Percentiles rank a stretch among this genome's conserved stretches.
Conservation (phyloP, 2,329 filamentous ascomycete species). For the Myriosclerotinia scirpicola region DNA sequence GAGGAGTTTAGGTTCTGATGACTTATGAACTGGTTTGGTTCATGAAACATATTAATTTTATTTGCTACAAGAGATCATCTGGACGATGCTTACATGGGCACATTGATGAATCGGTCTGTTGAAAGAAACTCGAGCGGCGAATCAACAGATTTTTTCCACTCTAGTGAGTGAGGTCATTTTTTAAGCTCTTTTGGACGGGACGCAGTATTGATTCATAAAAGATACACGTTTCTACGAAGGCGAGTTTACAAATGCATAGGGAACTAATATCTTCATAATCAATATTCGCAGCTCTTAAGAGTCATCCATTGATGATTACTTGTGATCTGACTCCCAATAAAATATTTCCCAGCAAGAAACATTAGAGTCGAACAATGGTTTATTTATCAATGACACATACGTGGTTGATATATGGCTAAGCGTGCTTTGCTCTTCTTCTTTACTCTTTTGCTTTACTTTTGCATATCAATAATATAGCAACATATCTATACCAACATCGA, state of each 20-base stretch:
- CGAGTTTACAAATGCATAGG: not conserved
- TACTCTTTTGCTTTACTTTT: not conserved
- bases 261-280: not conserved
- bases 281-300: not conserved
- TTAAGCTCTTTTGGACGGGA: not conserved
- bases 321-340: not conserved
- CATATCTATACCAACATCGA: not conserved
- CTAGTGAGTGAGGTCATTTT: not conserved
- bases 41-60: not conserved
- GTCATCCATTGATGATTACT: not conserved
- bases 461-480: not conserved
- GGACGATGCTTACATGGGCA: not conserved
- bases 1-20: conserved; percentile 20
- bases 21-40: conserved; percentile 15
- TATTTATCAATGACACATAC: not conserved
- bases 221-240: not conserved
- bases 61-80: not conserved
- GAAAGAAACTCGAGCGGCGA: not conserved
- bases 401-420: not conserved
- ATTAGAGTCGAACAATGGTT: not conserved
- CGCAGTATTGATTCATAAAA: not conserved
- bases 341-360: not conserved
- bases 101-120: not conserved
- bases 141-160: not conserved
- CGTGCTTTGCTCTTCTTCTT: not conserved